Percentiles rank a stretch among this genome's conserved stretches.
Evolutionary conservation across 306 rosid genomes (phyloP).

Genomic region (Astragalus glycyphyllos): DNA sequence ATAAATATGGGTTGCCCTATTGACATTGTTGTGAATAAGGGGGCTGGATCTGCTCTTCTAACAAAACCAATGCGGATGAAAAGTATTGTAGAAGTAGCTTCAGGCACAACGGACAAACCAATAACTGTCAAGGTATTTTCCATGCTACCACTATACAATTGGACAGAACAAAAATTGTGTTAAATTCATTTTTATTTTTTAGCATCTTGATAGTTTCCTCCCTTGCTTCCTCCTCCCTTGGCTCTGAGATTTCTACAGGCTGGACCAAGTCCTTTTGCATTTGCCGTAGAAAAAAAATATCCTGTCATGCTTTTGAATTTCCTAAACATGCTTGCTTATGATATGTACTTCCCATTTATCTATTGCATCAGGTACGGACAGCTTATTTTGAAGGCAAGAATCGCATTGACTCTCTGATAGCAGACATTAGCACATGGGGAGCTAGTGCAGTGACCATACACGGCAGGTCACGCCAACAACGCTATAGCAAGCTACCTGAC

Average conservation of each 20-base stretch:
- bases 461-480: constrained; percentile 95
- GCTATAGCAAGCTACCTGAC: constrained; percentile 97
- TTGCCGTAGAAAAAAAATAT: not conserved
- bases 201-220: constrained; percentile 26
- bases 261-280: constrained; percentile 22
- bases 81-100: constrained; percentile 73
- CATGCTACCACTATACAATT: constrained; percentile 8
- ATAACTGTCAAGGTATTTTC: constrained; percentile 74
- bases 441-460: constrained; percentile 87
- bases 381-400: constrained; percentile 92
- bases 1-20: constrained; percentile 98
- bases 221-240: constrained; percentile 22
- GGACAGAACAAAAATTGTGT: constrained; percentile 9
- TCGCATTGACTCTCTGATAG: constrained; percentile 82
- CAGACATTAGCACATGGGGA: constrained; percentile 84
- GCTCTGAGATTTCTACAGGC: constrained; percentile 8
- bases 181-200: constrained; percentile 8
- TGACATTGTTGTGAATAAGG: constrained; percentile 89
- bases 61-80: constrained; percentile 90
- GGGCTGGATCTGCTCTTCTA: constrained; percentile 97
- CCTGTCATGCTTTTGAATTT: constrained; percentile 13
- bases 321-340: constrained; percentile 23
- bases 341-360: constrained; percentile 20
- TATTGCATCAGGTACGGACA: constrained; percentile 73
- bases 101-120: constrained; percentile 69